These are phyloP conservation scores for Russula sp. DNA, from an alignment of 768 basidiomycete species.

Conservation along the genomic window DNA sequence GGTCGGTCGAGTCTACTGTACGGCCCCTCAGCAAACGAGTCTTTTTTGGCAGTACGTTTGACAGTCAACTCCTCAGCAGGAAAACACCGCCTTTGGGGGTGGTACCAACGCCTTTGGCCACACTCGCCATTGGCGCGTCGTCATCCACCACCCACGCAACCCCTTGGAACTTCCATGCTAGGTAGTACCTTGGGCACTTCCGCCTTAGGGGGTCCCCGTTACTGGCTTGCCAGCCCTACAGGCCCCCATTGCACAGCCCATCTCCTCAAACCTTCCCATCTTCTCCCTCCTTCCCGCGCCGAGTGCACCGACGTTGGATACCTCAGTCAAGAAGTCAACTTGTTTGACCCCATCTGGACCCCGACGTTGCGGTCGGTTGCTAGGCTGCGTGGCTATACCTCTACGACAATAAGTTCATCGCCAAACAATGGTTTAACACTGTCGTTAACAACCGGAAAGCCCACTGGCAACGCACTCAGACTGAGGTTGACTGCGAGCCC, in stretches of 20 bases:
- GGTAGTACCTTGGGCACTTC: slow-evolving; percentile 44
- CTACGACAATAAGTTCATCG: slow-evolving; percentile 37
- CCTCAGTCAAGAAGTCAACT: slow-evolving; percentile 58
- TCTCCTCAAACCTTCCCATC: slow-evolving; percentile 63
- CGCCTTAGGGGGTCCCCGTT: slow-evolving; percentile 39
- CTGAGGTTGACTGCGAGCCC: too few relatives aligned
- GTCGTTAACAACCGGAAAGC: slow-evolving; percentile 43
- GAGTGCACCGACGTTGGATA: slow-evolving; percentile 54
- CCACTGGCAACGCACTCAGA: too few relatives aligned
- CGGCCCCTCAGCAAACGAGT: slow-evolving; percentile 17
- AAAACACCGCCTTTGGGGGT: slow-evolving; percentile 21
- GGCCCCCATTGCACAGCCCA: slow-evolving; percentile 85
- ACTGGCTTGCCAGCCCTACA: slow-evolving; percentile 47
- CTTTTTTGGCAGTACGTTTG: slow-evolving; percentile 40
- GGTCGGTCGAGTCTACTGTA: too few relatives aligned
- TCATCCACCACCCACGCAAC: slow-evolving; percentile 2
- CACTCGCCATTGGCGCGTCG: not conserved
- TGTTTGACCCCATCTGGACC: slow-evolving; percentile 73
- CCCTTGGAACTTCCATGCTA: slow-evolving; percentile 36
- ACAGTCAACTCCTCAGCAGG: slow-evolving; percentile 35
- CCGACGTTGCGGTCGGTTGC: slow-evolving; percentile 60
- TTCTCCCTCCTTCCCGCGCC: slow-evolving; percentile 72
- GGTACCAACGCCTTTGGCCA: slow-evolving; percentile 27
- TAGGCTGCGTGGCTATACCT: slow-evolving; percentile 69
- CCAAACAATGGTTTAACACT: slow-evolving; percentile 37